Evolutionary conservation across 805 yeast species (phyloP), one percentile per base, ranked within the genome.

Genomic region (Gaillardinia entomophila): DNA sequence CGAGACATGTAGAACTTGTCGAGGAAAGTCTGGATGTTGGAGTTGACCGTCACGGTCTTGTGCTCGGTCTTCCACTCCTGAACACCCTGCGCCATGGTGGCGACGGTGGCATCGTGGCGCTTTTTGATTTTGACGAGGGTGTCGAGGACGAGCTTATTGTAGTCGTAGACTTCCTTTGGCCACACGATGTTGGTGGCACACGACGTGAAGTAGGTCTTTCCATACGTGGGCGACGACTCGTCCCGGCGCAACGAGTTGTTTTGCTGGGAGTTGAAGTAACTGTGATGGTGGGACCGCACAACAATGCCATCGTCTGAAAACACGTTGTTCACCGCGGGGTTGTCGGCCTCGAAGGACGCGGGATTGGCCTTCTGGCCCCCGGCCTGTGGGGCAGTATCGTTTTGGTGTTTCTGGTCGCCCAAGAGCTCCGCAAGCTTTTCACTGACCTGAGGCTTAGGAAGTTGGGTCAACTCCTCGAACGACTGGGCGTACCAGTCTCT

Each of bases 401-500:
- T 39, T 28, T 42, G 17, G n/a, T n/a, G n/a, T n/a, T n/a, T n/a
- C n/a, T n/a, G n/a, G 28, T 32, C 33, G 22, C 43, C 56, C 31
- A 74, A 53, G 38, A 68, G 41, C 37, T 56, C 51, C 24, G 53
- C 53, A 40, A 72, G 54, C 29, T 67, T 69, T 12, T 53, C 63
- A 29, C 63, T 60, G 28, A 79, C 62, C 20, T 48, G 49, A 1
- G 90, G 90, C 36, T 72, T 70, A 10, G 77, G 74, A 27, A 88
- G 57, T 10, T 68, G 55, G n/a, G 82, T 76, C 43, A 87, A 69
- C 51, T 87, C 90, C 46, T 86, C 88, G 55, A 88, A 88, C 6
- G 90, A 79, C 53, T 86, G 92, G 1, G 89, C 89, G 53, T 87
- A 88, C 96, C 96, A 88, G 51, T 86, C 77, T 38, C 79, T 73